Conservation (phyloP, 2,329 filamentous ascomycete genomes). For the Xylaria sp. region DNA sequence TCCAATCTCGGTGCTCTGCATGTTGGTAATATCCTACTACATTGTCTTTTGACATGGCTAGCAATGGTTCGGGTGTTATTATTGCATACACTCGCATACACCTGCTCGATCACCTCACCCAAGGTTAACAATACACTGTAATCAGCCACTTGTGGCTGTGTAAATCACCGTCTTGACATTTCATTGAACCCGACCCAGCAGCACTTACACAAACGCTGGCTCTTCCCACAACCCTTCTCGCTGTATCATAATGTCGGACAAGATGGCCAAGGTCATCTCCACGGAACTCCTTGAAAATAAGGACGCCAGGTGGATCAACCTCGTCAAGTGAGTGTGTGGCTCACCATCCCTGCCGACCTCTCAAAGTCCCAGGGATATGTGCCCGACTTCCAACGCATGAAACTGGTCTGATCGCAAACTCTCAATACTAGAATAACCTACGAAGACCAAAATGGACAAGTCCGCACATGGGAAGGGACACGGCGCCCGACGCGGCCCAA, state of each 20-base stretch:
- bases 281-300: constrained; percentile 41
- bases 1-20: too few species aligned
- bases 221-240: neutral
- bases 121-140: too few species aligned
- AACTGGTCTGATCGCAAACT: neutral
- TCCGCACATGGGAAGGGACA: constrained; percentile 41
- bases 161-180: neutral
- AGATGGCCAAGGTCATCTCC: constrained; percentile 35
- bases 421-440: constrained; percentile 37
- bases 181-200: neutral
- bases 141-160: constrained; percentile 12
- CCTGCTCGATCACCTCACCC: too few species aligned
- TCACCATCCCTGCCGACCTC: neutral
- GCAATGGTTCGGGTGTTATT: too few species aligned
- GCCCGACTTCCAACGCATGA: neutral
- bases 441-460: constrained; percentile 37
- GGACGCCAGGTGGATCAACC: constrained; percentile 42
- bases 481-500: constrained; percentile 36
- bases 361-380: neutral
- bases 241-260: constrained; percentile 28
- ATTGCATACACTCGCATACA: too few species aligned
- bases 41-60: too few species aligned
- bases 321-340: constrained; percentile 37
- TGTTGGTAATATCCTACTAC: too few species aligned
- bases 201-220: neutral